phyloP scores from a whole-genome alignment of 352 stramenopile genomes.

The Phytophthora uliginosa region DNA sequence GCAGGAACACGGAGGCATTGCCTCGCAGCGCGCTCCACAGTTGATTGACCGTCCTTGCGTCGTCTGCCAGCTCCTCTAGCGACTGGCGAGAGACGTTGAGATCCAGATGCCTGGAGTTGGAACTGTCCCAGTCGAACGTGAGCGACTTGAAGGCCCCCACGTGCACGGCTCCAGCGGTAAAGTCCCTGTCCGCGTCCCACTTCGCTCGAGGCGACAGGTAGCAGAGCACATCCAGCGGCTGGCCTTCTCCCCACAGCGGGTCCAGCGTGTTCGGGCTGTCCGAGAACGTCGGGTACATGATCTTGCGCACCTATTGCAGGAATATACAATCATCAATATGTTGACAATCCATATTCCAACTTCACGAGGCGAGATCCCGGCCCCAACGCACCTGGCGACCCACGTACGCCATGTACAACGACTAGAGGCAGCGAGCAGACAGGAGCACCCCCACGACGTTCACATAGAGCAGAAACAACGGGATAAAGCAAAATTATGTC shows the following conservation, averaged over 20 bases:
- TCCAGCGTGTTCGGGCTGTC: slow-evolving; percentile 59
- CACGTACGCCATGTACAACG: slow-evolving; percentile 5
- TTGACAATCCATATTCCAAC: background rate
- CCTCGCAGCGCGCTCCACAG: slow-evolving; percentile 54
- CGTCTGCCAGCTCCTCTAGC: background rate
- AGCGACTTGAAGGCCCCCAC: slow-evolving; percentile 65
- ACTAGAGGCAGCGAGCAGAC: slow-evolving; percentile 1
- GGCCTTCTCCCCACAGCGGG: slow-evolving; percentile 72
- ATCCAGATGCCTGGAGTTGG: slow-evolving; percentile 62
- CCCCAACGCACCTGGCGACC: background rate
- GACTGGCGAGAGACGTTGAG: slow-evolving; percentile 57
- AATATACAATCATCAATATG: background rate
- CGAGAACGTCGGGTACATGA: slow-evolving; percentile 78
- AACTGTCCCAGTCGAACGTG: slow-evolving; percentile 71
- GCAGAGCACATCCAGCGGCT: slow-evolving; percentile 63
- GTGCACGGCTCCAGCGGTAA: slow-evolving; percentile 45
- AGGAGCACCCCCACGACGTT: background rate
- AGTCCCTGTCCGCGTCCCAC: slow-evolving; percentile 58
- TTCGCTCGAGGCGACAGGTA: slow-evolving; percentile 62
- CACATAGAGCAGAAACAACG: background rate
- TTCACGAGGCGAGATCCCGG: background rate
- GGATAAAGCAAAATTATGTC: background rate
- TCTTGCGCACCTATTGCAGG: slow-evolving; percentile 63
- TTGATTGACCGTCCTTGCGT: slow-evolving; percentile 9
- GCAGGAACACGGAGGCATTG: slow-evolving; percentile 75